Conservation (phyloP, 768 basidiomycete species). For the Pseudohyphozyma bogoriensis region DNA sequence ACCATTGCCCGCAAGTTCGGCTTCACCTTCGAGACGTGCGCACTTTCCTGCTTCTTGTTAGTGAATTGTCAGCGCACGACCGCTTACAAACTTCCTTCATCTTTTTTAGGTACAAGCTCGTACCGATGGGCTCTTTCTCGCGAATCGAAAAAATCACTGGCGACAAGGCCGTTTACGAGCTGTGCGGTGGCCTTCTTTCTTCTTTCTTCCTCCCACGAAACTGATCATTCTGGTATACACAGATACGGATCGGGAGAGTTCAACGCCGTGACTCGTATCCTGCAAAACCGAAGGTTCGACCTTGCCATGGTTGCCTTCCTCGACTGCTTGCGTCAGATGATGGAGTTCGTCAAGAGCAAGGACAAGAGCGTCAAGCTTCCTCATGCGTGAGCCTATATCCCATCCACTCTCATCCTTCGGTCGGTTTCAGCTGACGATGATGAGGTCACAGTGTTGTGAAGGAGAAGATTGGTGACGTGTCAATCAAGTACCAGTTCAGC, state of each 20-base stretch:
- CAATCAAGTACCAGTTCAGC: slow-evolving; percentile 85
- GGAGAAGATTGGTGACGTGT: slow-evolving; percentile 92
- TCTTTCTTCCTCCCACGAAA: too few species aligned
- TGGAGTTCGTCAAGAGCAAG: slow-evolving; percentile 70
- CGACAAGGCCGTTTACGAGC: slow-evolving; percentile 74
- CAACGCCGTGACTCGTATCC: slow-evolving; percentile 61
- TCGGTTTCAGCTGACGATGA: not conserved
- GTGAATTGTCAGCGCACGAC: not conserved
- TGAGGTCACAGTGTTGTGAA: slow-evolving; percentile 57
- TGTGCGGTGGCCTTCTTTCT: not conserved
- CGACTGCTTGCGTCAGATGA: slow-evolving; percentile 83
- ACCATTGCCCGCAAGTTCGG: slow-evolving; percentile 87
- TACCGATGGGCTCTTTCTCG: slow-evolving; percentile 92
- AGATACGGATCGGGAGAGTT: slow-evolving; percentile 85
- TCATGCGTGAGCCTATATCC: slow-evolving; percentile 57
- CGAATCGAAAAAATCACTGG: slow-evolving; percentile 59
- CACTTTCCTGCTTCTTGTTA: slow-evolving; percentile 1
- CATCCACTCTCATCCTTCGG: not conserved
- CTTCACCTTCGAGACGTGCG: slow-evolving; percentile 73
- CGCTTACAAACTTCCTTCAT: not conserved
- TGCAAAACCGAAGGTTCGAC: slow-evolving; percentile 94
- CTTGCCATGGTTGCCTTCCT: slow-evolving; percentile 92
- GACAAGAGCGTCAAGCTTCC: slow-evolving; percentile 62
- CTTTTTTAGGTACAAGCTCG: slow-evolving; percentile 61
- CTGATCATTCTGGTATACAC: too few species aligned